These are phyloP conservation scores for Cutaneotrichosporon sp. DNA, from an alignment of 1,284 basidiomycete species.

Conservation along the genomic window DNA sequence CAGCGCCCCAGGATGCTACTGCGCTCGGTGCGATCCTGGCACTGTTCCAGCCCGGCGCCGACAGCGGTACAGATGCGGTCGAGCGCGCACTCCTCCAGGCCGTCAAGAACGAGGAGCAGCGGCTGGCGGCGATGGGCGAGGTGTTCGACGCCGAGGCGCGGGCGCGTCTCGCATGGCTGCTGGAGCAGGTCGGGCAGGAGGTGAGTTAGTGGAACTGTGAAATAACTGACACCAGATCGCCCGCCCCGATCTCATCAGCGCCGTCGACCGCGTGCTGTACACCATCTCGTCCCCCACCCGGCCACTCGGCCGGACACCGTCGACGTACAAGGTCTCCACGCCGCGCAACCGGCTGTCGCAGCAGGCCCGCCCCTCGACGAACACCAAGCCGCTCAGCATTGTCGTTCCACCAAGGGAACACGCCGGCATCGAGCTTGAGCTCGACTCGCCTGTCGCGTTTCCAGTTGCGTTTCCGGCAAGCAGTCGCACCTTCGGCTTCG, in stretches of 20 bases:
- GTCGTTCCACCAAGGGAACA: not conserved
- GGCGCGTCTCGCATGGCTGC: conserved; percentile 19
- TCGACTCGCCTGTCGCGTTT: not conserved
- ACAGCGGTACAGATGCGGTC: conserved; percentile 1
- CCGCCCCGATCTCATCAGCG: conserved; percentile 11
- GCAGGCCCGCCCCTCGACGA: not conserved
- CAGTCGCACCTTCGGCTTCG: not conserved
- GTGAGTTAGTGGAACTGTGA: conserved; percentile 18
- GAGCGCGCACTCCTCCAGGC: conserved; percentile 9
- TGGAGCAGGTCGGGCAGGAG: conserved; percentile 21
- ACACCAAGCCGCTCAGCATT: not conserved
- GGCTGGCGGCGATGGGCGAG: conserved; percentile 4
- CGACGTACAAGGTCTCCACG: not conserved
- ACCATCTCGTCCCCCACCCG: conserved; percentile 3
- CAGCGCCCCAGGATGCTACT: not conserved
- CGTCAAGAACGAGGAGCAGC: conserved; percentile 13
- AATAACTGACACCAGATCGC: conserved; percentile 13
- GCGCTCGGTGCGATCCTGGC: conserved; percentile 14
- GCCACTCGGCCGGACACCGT: not conserved
- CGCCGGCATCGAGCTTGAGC: not conserved
- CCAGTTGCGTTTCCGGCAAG: not conserved
- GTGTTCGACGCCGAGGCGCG: conserved; percentile 15
- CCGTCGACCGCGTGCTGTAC: conserved; percentile 10
- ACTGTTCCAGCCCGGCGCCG: not conserved
- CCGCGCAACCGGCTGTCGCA: conserved; percentile 1